Base-by-base conservation (phyloP, 495 filamentous ascomycete species). In the Penicillium soppii region DNA sequence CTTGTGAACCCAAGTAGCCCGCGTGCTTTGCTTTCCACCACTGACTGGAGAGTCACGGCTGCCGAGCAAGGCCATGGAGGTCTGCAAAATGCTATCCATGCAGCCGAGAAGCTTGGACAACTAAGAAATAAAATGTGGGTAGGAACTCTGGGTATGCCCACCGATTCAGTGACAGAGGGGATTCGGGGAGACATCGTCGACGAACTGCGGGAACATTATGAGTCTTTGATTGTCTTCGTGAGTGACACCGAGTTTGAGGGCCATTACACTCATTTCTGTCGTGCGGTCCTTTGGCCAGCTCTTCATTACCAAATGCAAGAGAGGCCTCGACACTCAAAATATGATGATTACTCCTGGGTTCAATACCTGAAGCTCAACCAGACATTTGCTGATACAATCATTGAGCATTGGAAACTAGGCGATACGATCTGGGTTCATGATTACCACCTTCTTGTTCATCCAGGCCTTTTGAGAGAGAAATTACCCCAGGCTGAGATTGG, bases 231-330 rank as follows among this genome's bases (percentile, higher is more conserved):
- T 13, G 90, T 95, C 22, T 91, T 86, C 59, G 84, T 87, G 62
- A 84, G 82, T 26, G 91, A 96, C 69, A 85, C 79, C 54, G 88
- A 94, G 63, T 89, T 94, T 33, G 86, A 92, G 54, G 89, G 91
- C 1, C 89, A 94, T 66, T 96, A 95, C 61, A 74, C 82, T 19
- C 89, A 95, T 68, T 95, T 90, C 55, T 95, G 89, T 76, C 95
- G 92, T 63, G 77, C 88, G 59, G 86, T 90, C 25, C 74, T 91
- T 20, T 91, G 88, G 88, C 88, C 88, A 9, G 89, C 92, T 40
- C 89, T 95, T 67, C 90, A 96, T 66, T 95, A 96, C 66, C 89
- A 94, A 65, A 91, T 95, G 64, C 91, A 92, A 23, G 91, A 95
- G 61, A 89, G 88, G 58, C 91, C 91, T 16, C 94, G 94, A 73